Evolutionary conservation across 2,329 filamentous ascomycete species (phyloP), one percentile per base, ranked within the genome.

Genomic region (Verticillium zaregamsianum): DNA sequence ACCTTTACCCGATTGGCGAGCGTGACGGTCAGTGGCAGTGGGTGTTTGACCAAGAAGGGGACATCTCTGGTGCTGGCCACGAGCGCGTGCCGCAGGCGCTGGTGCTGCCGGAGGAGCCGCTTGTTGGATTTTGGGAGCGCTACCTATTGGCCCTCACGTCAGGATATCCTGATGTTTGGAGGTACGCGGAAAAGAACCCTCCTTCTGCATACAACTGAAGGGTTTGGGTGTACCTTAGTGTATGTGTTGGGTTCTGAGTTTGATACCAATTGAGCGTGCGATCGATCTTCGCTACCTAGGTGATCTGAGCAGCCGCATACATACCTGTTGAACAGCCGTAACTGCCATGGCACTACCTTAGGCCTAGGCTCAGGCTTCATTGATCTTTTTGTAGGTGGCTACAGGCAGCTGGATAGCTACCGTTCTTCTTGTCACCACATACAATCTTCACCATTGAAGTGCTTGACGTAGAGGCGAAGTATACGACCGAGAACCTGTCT

Each of bases 111-210:
- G 73, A 76, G 65, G 73, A 74, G 66, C 71, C 72, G 23, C 49
- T 74, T 55, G 66, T 68, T 0, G 73, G 73, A 1, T 73, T 70
- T 52, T 76, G 70, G 70, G 73, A 76, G 63, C 65, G 72, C 61
- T 68, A 66, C 61, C 55, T 72, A 35, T 23, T 73, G 59, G 63
- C 62, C 3, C 37, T 73, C 65, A 66, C 67, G 62, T 59, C 28
- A 11, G 68, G 68, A 2, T 65, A 71, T 62, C 58, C 57, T 40
- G 71, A 73, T 55, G 68, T 72, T 9, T 73, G 71, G 71, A 63
- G 57, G 59, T 70, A 55, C 61, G 65, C 55, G 4, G 61, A 63
- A 61, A 49, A 31, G 32, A 28, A 39, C 40, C 58, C 58, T 14
- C 58, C 58, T 15, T 49, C 12, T 25, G 45, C 45, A 5, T 49